Evolutionary conservation across 805 yeast genomes (phyloP).

Genomic region (Pichia exigua): DNA sequence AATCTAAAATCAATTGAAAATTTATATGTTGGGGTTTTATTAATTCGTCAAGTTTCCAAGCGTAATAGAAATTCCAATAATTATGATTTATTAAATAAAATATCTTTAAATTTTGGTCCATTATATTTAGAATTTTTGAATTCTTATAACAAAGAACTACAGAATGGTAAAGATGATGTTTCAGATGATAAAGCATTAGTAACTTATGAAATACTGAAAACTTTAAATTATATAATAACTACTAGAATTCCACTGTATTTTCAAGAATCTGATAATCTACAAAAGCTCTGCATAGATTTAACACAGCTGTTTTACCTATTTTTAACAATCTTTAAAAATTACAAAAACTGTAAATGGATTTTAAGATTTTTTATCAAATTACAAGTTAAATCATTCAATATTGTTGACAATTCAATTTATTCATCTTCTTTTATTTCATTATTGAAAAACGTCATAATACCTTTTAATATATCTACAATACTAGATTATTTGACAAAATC

Average conservation of each 20-base stretch:
- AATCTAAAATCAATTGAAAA: slow-evolving; percentile 33
- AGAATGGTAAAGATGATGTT: background rate
- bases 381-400: background rate
- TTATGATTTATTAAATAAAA: slow-evolving; percentile 43
- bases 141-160: background rate
- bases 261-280: slow-evolving; percentile 2
- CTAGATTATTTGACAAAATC: background rate
- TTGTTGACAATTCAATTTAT: background rate
- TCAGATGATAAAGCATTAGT: background rate
- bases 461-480: background rate
- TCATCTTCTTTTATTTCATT: background rate
- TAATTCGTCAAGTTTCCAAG: slow-evolving; percentile 63
- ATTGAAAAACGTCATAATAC: background rate
- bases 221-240: slow-evolving; percentile 69
- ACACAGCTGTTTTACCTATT: background rate
- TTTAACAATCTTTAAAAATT: background rate
- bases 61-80: slow-evolving; percentile 58
- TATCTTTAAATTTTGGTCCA: slow-evolving; percentile 57
- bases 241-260: slow-evolving; percentile 62
- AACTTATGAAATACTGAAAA: slow-evolving; percentile 56
- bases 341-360: slow-evolving; percentile 6
- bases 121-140: slow-evolving; percentile 19
- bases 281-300: background rate
- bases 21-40: slow-evolving; percentile 58
- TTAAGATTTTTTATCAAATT: slow-evolving; percentile 6